These are phyloP conservation scores for Linum tenue DNA, from an alignment of 345 rosid species.

Conservation along the genomic window DNA sequence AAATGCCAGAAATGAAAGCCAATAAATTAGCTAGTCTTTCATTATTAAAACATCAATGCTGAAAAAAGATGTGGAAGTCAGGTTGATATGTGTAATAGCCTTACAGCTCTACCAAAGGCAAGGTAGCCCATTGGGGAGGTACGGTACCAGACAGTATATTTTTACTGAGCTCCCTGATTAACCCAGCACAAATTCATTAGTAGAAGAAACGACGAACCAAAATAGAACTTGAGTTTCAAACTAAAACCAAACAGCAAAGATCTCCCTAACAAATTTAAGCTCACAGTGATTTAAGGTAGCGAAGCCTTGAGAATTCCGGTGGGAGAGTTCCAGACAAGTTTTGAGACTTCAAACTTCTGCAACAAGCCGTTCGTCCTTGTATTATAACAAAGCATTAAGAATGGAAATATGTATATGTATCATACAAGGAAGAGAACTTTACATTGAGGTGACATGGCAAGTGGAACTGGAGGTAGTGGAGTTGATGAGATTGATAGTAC, in stretches of 20 bases:
- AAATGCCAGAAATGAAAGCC: background rate
- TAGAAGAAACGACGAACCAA: background rate
- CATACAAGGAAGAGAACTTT: constrained; percentile 2
- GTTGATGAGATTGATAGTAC: background rate
- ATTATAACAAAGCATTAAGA: no score
- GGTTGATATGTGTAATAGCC: background rate
- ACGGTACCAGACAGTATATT: constrained; percentile 61
- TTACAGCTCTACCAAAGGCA: constrained; percentile 62
- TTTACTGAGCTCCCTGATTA: constrained; percentile 71
- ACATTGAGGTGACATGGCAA: constrained; percentile 69
- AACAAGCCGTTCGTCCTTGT: background rate
- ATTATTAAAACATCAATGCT: no score
- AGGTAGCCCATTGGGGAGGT: constrained; percentile 66
- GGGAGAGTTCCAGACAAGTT: constrained; percentile 63
- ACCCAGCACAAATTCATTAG: background rate
- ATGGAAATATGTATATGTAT: background rate
- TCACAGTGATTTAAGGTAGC: constrained; percentile 56
- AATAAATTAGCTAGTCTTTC: no score
- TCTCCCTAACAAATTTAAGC: constrained; percentile 11
- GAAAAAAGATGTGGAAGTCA: background rate
- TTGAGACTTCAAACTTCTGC: constrained; percentile 58
- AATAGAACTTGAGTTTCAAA: background rate
- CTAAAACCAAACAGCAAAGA: background rate
- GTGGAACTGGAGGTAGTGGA: constrained; percentile 29
- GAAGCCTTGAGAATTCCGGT: constrained; percentile 63